Evolutionary conservation across 441 rosid species (phyloP).

Genomic region (Gossypium gossypioides): DNA sequence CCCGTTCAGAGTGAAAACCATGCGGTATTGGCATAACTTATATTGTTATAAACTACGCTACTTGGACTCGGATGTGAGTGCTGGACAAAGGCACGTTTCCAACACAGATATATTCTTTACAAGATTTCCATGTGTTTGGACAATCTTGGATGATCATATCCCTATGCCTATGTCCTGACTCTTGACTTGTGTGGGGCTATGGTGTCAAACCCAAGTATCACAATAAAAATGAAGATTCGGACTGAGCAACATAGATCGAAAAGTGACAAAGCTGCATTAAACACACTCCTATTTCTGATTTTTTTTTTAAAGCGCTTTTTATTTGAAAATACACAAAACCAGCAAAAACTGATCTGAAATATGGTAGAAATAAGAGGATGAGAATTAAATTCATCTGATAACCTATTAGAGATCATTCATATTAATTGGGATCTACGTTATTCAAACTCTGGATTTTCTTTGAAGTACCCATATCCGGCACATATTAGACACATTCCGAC

Average conservation of each 20-base stretch:
- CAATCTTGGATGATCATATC: neutral
- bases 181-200: no score
- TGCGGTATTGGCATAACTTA: neutral
- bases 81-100: neutral
- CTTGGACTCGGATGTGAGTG: neutral
- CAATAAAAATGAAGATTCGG: neutral
- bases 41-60: neutral
- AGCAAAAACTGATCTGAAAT: conserved; percentile 3
- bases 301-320: neutral
- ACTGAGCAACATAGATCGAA: neutral
- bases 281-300: neutral
- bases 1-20: neutral
- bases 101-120: neutral
- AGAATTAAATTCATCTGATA: neutral
- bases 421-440: neutral
- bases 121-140: neutral
- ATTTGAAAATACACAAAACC: neutral
- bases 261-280: neutral
- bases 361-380: neutral
- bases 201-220: neutral
- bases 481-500: neutral
- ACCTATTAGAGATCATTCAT: neutral
- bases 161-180: neutral
- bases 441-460: neutral
- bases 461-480: neutral